Evolutionary conservation across 2,329 filamentous ascomycete species (phyloP), one percentile per base, ranked within the genome.

Genomic region (Botryotinia convoluta): DNA sequence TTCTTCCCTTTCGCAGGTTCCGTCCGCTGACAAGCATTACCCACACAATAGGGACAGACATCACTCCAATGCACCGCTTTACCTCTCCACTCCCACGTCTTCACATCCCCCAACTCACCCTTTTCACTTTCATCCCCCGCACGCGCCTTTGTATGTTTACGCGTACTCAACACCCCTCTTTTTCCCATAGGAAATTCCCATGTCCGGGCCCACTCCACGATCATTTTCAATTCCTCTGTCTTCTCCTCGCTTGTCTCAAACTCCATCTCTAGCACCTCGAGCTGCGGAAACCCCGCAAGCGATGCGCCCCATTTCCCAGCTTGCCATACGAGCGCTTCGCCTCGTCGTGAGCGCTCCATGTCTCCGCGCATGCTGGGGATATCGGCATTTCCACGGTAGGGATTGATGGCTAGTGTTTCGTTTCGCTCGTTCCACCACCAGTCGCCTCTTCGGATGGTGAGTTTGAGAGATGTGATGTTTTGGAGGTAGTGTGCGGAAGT

Each of bases 381-480:
- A 10, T 74, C 29, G 10, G 44, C 59, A 39, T 71, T 71, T 2
- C 71, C 72, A 1, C 69, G 37, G 20, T 76, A 67, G 14, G 78
- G 77, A 72, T 76, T 76, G 26, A 79, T 79, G 5, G 35, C 68
- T 16, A 79, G 45, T 0, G 73, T 37, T 20, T 59, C 51, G 72
- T 76, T 78, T 3, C 44, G 51, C 48, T 78, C 77, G 65, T 77
- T 77, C 51, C 72, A 76, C 77, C 76, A 79, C 79, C 77, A 80
- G 69, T 79, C 78, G 4, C 76, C 73, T 29, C 77, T 72, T 32
- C 77, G 48, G 32, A 80, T 75, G 14, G 77, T 77, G 44, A 80
- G 75, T 51, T 75, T 79, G 5, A 79, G 45, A 37, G 63, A 73
- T 39, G 77, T 72, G 10, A 80, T 61, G 1, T 72, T 64, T 20